Percentiles rank a stretch among this genome's conserved stretches.
Evolutionary conservation across 2,329 filamentous ascomycete genomes (phyloP).

Genomic region (Exophiala sideris): DNA sequence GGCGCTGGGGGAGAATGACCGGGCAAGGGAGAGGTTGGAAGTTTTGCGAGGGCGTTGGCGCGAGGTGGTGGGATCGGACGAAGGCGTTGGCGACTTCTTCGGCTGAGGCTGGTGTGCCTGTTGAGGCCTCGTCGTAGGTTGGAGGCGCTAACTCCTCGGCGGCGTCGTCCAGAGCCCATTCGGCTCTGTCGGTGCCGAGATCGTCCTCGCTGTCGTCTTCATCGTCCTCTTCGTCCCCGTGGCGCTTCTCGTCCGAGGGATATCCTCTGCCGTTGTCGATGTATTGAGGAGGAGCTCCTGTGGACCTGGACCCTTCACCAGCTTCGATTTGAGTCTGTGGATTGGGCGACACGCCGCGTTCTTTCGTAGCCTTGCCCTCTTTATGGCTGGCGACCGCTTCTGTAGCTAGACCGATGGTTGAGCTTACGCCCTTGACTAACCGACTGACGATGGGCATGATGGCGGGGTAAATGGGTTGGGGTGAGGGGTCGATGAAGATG

Average conservation of each 20-base stretch:
- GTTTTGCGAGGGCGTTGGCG: neutral
- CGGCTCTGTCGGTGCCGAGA: constrained; percentile 17
- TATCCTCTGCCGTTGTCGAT: neutral
- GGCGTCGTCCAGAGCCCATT: constrained; percentile 24
- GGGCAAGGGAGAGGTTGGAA: constrained; percentile 35
- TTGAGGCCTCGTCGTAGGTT: constrained; percentile 12
- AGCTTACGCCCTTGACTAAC: constrained; percentile 21
- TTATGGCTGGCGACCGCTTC: constrained; percentile 24
- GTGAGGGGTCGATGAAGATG: neutral
- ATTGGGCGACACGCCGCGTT: constrained; percentile 10
- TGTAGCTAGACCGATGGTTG: constrained; percentile 19
- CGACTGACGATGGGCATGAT: constrained; percentile 16
- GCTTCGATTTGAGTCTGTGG: neutral
- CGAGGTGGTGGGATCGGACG: constrained; percentile 8
- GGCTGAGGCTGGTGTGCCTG: constrained; percentile 4
- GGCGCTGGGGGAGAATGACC: constrained; percentile 52
- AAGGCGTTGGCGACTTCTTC: constrained; percentile 17
- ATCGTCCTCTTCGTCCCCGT: constrained; percentile 6
- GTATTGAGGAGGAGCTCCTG: neutral
- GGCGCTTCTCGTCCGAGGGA: neutral
- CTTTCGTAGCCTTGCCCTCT: constrained; percentile 18
- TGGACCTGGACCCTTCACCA: constrained; percentile 2
- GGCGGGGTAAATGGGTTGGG: neutral
- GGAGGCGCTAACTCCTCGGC: constrained; percentile 20
- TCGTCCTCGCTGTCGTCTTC: constrained; percentile 16